Base-by-base conservation (phyloP, 2,329 filamentous ascomycete genomes). In the Exophiala lecanii-corni region DNA sequence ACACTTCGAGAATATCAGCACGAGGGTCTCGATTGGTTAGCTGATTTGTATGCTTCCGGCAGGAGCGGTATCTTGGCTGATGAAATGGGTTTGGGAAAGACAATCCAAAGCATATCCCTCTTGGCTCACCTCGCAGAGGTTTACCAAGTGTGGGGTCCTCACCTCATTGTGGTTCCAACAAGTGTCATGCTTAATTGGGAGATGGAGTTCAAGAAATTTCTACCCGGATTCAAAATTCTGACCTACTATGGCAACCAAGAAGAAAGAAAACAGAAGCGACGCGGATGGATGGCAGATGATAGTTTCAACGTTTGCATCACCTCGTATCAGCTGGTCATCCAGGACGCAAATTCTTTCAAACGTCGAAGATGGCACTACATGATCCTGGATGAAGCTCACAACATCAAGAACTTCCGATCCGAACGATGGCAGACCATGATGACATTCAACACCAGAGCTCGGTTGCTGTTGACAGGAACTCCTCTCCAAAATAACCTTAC, bases 131-230 rank as follows among this genome's bases (percentile, higher is more conserved):
- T 98, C 25, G 92, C 94, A 6, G 89, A 89, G 50, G 77, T 88
- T 28, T 86, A 95, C 60, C 81, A 89, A 58, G 81, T 94, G 4
- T 98, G 92, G 94, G 92, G 94, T 0, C 89, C 92, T 1, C 92
- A 98, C 70, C 71, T 98, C 17, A 87, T 98, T 36, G 85, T 98
- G 48, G 92, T 98, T 2, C 92, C 92, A 1, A 98, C 92, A 2
- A 97, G 89, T 65, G 94, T 98, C 36, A 96, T 98, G 76, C 79
- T 98, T 53, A 98, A 98, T 61, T 98, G 92, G 92, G 94, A 98
- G 64, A 97, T 97, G 85, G 92, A 98, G 66, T 98, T 98, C 75
- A 97, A 97, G 61, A 98, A 98, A 63, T 98, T 71, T 80, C 87
- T 89, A 44, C 92, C 94, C 2, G 91, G 92, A 0, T 98, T 98